Conservation (phyloP, 2,329 filamentous ascomycete species). For the Pestalotiopsis sp. region DNA sequence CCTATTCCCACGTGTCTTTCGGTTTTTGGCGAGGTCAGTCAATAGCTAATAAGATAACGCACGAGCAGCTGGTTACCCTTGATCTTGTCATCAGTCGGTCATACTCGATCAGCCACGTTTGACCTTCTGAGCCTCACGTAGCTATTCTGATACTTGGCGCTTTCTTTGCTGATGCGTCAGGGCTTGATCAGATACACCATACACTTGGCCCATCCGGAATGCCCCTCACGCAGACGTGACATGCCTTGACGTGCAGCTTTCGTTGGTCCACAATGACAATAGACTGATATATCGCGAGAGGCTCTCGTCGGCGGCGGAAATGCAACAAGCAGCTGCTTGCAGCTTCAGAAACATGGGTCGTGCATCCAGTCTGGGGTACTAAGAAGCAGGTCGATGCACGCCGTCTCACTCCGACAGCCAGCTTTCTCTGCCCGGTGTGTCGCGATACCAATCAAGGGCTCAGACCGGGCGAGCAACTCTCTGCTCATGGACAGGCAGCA, state of each 20-base stretch:
- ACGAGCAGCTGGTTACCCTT: not conserved
- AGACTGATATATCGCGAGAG: not conserved
- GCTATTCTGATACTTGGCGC: not conserved
- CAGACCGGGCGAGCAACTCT: not conserved
- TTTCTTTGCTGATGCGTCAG: not conserved
- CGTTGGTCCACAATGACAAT: not conserved
- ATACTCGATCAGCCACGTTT: not conserved
- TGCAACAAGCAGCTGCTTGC: not conserved
- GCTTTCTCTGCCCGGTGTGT: not conserved
- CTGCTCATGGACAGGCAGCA: not conserved
- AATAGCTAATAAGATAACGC: not conserved
- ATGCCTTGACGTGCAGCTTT: not conserved
- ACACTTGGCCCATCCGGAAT: not conserved
- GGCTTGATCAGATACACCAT: not conserved
- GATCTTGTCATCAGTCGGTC: not conserved
- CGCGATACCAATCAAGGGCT: not conserved
- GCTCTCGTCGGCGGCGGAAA: not conserved
- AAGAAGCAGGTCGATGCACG: not conserved
- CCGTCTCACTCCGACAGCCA: not conserved
- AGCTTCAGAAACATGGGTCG: not conserved
- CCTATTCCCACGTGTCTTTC: slow-evolving; percentile 5
- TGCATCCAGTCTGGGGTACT: not conserved
- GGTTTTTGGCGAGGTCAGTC: not conserved
- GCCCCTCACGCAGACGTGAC: not conserved
- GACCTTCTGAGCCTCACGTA: not conserved